Evolutionary conservation across 192 early-diverging fungal genomes (phyloP).

Genomic region (Dimargaris xerosporica): DNA sequence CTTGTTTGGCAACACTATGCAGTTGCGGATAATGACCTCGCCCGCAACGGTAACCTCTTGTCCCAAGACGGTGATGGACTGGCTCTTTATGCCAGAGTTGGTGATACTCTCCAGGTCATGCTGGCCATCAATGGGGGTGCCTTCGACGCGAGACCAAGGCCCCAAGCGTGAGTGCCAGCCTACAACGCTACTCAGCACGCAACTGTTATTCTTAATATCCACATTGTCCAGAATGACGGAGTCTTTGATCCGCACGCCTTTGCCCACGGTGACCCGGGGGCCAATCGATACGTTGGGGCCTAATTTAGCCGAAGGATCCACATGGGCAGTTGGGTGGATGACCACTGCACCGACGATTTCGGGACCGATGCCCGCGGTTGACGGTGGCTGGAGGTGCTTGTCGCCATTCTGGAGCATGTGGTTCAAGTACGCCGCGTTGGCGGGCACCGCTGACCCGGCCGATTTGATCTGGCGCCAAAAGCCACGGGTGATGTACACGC

Average conservation of each 20-base stretch:
- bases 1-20: constrained; percentile 96
- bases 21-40: constrained; percentile 90
- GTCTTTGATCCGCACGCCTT: constrained; percentile 87
- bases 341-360: constrained; percentile 82
- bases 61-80: constrained; percentile 81
- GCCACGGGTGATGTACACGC: constrained; percentile 66
- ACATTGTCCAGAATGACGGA: constrained; percentile 86
- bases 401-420: constrained; percentile 52
- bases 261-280: constrained; percentile 70
- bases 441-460: constrained; percentile 80
- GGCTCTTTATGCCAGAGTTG: constrained; percentile 76
- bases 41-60: constrained; percentile 86
- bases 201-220: constrained; percentile 79
- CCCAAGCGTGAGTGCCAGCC: constrained; percentile 93
- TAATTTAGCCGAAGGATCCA: constrained; percentile 87
- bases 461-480: constrained; percentile 99
- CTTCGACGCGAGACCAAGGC: constrained; percentile 86
- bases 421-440: constrained; percentile 86
- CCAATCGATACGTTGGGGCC: constrained; percentile 96
- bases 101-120: constrained; percentile 66
- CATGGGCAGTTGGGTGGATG: constrained; percentile 84
- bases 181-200: constrained; percentile 74
- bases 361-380: constrained; percentile 30
- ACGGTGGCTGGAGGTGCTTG: constrained; percentile 25
- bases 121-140: constrained; percentile 41